Percentiles rank a stretch among this genome's conserved stretches.
Evolutionary conservation across 805 yeast species (phyloP).

Genomic region (Metschnikowia gruessii): DNA sequence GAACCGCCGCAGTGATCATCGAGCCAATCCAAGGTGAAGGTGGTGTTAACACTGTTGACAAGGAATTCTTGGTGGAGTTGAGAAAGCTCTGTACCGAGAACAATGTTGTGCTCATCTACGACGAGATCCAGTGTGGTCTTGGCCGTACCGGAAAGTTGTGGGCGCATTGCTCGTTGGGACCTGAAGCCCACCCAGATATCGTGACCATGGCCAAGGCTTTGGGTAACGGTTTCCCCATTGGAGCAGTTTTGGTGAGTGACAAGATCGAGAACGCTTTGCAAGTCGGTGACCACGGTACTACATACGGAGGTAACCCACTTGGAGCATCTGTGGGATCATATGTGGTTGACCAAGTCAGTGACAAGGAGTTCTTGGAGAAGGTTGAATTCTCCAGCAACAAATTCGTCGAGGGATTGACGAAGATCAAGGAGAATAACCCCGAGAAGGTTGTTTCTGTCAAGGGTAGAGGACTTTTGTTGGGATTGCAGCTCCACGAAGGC

Average conservation of each 20-base stretch:
- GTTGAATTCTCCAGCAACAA: conserved; percentile 62
- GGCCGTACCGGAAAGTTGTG: conserved; percentile 90
- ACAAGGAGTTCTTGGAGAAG: conserved; percentile 53
- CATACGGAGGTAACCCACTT: conserved; percentile 96
- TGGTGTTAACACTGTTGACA: conserved; percentile 70
- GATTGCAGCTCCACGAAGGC: conserved; percentile 61
- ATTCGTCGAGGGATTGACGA: conserved; percentile 49
- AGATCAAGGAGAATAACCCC: conserved; percentile 55
- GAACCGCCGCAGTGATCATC: conserved; percentile 86
- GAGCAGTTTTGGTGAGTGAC: conserved; percentile 86
- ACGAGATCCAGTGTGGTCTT: conserved; percentile 95
- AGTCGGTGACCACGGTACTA: conserved; percentile 97
- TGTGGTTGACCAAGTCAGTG: conserved; percentile 67
- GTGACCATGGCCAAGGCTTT: conserved; percentile 93
- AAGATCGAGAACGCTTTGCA: conserved; percentile 66
- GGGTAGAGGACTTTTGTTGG: conserved; percentile 87
- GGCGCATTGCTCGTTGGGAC: conserved; percentile 80
- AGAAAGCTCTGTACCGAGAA: conserved; percentile 64
- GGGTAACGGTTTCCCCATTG: conserved; percentile 96
- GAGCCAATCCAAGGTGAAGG: conserved; percentile 99
- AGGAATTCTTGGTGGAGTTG: conserved; percentile 62
- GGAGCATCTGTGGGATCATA: conserved; percentile 79
- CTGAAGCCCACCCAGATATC: conserved; percentile 90
- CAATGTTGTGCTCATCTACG: conserved; percentile 78
- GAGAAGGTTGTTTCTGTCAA: conserved; percentile 64